Conservation (phyloP, 805 yeast species). For the Myxozyma neotropica region DNA sequence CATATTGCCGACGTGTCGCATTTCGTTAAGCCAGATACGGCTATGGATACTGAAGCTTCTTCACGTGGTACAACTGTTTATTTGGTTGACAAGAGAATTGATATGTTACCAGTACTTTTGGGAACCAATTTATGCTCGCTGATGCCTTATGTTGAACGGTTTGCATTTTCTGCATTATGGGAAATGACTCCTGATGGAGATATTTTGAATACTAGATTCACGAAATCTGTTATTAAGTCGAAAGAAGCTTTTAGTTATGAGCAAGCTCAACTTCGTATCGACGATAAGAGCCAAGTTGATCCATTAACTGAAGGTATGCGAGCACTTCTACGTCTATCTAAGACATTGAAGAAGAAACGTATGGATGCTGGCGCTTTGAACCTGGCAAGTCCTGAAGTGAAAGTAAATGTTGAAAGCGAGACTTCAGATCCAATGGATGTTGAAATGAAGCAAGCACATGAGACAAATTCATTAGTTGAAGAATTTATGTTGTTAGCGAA, state of each 20-base stretch:
- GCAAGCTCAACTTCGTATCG: conserved; percentile 88
- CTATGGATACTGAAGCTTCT: conserved; percentile 94
- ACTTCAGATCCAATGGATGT: conserved; percentile 96
- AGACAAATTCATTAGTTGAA: conserved; percentile 94
- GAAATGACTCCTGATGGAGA: conserved; percentile 86
- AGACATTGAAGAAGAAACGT: conserved; percentile 79
- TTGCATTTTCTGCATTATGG: conserved; percentile 95
- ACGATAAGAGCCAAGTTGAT: conserved; percentile 73
- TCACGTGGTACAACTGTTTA: conserved; percentile 97
- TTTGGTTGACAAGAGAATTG: conserved; percentile 95
- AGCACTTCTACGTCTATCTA: conserved; percentile 73
- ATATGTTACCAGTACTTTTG: conserved; percentile 92
- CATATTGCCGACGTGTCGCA: conserved; percentile 99
- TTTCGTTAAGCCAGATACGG: conserved; percentile 89
- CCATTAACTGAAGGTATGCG: conserved; percentile 90
- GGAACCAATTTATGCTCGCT: conserved; percentile 96
- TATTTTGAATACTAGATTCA: conserved; percentile 74
- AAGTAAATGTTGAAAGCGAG: conserved; percentile 95
- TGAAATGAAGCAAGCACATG: conserved; percentile 82
- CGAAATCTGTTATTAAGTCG: conserved; percentile 86
- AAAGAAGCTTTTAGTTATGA: conserved; percentile 95
- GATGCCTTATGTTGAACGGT: conserved; percentile 92
- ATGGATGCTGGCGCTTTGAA: conserved; percentile 95
- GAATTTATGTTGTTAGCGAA: conserved; percentile 98
- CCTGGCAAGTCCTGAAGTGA: conserved; percentile 96